A percentile compares a stretch with the other conserved stretches of the same genome.
Evolutionary conservation across 768 basidiomycete genomes (phyloP).

Genomic region (Rubroboletus pulcherrimus): DNA sequence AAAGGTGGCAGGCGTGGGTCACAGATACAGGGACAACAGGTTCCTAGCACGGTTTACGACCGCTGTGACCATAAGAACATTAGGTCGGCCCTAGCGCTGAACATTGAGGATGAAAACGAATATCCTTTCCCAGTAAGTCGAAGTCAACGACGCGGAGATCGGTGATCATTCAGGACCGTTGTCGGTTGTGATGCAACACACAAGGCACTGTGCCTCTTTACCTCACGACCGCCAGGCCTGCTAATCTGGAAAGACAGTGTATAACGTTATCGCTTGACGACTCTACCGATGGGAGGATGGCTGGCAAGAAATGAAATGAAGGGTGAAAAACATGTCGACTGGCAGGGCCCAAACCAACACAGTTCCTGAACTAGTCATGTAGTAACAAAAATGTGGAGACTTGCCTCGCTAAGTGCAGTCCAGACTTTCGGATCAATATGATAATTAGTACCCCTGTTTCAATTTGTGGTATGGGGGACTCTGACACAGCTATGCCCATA

Average conservation of each 20-base stretch:
- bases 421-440: too few relatives aligned
- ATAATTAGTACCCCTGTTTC: neutral
- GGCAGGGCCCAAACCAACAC: too few relatives aligned
- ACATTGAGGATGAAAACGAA: neutral
- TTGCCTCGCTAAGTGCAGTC: too few relatives aligned
- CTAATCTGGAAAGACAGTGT: too few relatives aligned
- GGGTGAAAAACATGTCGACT: too few relatives aligned
- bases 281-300: too few relatives aligned
- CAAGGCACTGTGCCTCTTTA: neutral
- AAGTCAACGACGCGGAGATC: neutral
- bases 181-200: neutral
- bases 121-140: neutral
- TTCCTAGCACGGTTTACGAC: neutral
- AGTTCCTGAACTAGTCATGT: too few relatives aligned
- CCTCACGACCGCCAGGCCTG: neutral
- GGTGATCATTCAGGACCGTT: neutral
- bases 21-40: conserved; percentile 1
- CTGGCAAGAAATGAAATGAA: too few relatives aligned
- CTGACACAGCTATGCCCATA: neutral
- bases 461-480: neutral
- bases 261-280: too few relatives aligned
- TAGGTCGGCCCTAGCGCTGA: too few relatives aligned
- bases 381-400: too few relatives aligned
- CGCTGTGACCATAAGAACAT: neutral
- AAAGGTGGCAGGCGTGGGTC: conserved; percentile 2